Evolutionary conservation across 208 protist genomes (phyloP).

Genomic region (Crithidia fasciculata): DNA sequence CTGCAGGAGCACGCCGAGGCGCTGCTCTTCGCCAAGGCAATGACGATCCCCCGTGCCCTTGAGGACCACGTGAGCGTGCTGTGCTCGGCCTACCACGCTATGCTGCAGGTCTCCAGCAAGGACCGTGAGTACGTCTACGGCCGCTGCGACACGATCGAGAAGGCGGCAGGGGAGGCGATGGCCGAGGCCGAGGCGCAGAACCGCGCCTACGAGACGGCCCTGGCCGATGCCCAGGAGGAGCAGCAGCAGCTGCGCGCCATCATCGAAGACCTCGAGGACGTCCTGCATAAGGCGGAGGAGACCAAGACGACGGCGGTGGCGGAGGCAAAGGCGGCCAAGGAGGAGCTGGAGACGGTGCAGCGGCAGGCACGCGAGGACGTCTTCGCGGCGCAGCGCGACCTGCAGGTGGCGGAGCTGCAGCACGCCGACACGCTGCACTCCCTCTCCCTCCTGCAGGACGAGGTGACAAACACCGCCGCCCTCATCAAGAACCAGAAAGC

Average conservation of each 20-base stretch:
- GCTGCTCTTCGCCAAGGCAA: slow-evolving; percentile 60
- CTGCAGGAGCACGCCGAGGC: slow-evolving; percentile 41
- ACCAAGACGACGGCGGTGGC: slow-evolving; percentile 31
- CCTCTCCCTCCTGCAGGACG: slow-evolving; percentile 35
- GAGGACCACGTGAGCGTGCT: slow-evolving; percentile 41
- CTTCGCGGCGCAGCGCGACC: slow-evolving; percentile 47
- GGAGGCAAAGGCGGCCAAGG: slow-evolving; percentile 35
- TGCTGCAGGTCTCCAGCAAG: slow-evolving; percentile 38
- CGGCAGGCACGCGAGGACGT: slow-evolving; percentile 51
- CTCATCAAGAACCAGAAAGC: slow-evolving; percentile 52
- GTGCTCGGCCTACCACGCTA: slow-evolving; percentile 30
- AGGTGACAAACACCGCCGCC: slow-evolving; percentile 33
- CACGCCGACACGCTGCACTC: slow-evolving; percentile 47
- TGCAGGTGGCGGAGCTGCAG: slow-evolving; percentile 55
- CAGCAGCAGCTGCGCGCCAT: slow-evolving; percentile 55
- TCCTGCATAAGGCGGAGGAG: slow-evolving; percentile 35
- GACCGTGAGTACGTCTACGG: slow-evolving; percentile 40
- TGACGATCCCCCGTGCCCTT: slow-evolving; percentile 46
- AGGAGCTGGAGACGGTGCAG: slow-evolving; percentile 33
- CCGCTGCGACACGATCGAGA: slow-evolving; percentile 64
- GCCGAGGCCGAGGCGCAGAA: slow-evolving; percentile 63
- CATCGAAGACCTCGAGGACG: slow-evolving; percentile 44
- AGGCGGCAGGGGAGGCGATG: slow-evolving; percentile 63
- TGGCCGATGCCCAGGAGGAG: slow-evolving; percentile 64
- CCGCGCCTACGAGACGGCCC: slow-evolving; percentile 42